Evolutionary conservation across 305 asterid genomes (phyloP), one percentile per base, ranked within the genome.

Genomic region (Ruellia speciosa): DNA sequence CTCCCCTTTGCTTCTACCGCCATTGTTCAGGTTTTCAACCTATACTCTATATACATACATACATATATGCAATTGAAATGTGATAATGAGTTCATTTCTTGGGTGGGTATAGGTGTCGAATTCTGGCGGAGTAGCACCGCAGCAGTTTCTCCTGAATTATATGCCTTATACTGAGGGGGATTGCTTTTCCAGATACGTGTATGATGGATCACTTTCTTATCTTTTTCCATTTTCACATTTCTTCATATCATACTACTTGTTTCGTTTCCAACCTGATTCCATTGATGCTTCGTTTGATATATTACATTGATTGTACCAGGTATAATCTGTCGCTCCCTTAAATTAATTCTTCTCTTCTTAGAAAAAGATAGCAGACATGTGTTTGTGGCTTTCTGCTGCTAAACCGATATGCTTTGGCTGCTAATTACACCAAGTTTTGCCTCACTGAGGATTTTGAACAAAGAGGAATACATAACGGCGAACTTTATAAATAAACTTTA

Each of bases 111-210:
- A 89, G 97, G 73, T 60, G 49, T 65, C 75, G 28, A 65, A 67
- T 72, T 71, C 78, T 14, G 66, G 67, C 37, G 84, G 72, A 62
- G 81, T 66, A 62, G 63, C 78, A 41, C 70, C 75, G 60, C 84
- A 74, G 57, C 87, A 77, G 62, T 86, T 82, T 68, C 66, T 83
- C 50, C 56, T 93, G 56, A 73, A 69, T 39, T 88, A 80, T 72
- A 49, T 78, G 68, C 80, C 85, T 40, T 76, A 71, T 15, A 52
- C 67, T 19, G 58, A 73, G 52, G 69, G 76, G 43, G 68, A 75
- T 66, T 93, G 97, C 85, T 68, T 93, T 62, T 66, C 89, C 59
- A 73, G 76, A 64, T 88, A 86, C 83, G 66, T 93, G 99, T 93
- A 86, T 49, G 92, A 51, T 70, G 43, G 41, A 51, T 66, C 60